A percentile compares a stretch with the other conserved stretches of the same genome.
These are phyloP conservation scores for Pisolithus marmoratus DNA, from an alignment of 768 basidiomycete species.

Conservation along the genomic window DNA sequence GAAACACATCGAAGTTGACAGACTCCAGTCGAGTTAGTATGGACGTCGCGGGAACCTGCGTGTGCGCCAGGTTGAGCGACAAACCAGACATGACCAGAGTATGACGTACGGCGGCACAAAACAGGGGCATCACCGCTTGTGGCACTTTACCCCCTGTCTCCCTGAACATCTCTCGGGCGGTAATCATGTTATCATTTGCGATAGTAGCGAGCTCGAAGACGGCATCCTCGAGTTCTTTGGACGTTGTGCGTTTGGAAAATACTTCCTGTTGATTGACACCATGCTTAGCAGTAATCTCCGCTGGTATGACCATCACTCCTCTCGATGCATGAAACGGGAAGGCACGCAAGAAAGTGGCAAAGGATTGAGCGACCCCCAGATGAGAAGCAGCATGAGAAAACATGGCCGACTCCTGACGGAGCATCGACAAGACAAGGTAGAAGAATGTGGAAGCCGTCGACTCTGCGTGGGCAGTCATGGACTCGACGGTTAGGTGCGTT, in stretches of 20 bases:
- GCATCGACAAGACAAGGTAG: constrained; percentile 68
- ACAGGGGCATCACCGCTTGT: constrained; percentile 58
- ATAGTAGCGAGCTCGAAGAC: constrained; percentile 79
- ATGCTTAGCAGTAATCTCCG: constrained; percentile 75
- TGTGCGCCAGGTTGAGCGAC: constrained; percentile 1
- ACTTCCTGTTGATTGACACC: constrained; percentile 78
- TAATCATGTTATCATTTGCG: constrained; percentile 75
- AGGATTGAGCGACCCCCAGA: constrained; percentile 68
- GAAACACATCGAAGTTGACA: constrained; percentile 67
- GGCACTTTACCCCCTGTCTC: constrained; percentile 51
- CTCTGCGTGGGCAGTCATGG: constrained; percentile 69
- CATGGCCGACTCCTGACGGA: constrained; percentile 49
- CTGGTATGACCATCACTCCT: constrained; percentile 70
- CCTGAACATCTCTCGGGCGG: constrained; percentile 66
- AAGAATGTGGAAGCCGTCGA: constrained; percentile 74
- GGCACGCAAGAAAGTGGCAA: constrained; percentile 66
- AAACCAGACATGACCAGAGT: constrained; percentile 2
- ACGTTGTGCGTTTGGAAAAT: constrained; percentile 48
- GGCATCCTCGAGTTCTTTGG: constrained; percentile 65
- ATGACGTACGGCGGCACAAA: constrained; percentile 61
- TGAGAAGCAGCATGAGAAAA: constrained; percentile 79
- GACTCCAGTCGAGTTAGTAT: constrained; percentile 64
- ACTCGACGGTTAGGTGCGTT: constrained; percentile 61
- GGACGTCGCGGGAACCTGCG: constrained; percentile 60
- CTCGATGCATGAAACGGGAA: constrained; percentile 72